Conservation (phyloP, 202 grass and related monocot genomes). For the Panicum virgatum region DNA sequence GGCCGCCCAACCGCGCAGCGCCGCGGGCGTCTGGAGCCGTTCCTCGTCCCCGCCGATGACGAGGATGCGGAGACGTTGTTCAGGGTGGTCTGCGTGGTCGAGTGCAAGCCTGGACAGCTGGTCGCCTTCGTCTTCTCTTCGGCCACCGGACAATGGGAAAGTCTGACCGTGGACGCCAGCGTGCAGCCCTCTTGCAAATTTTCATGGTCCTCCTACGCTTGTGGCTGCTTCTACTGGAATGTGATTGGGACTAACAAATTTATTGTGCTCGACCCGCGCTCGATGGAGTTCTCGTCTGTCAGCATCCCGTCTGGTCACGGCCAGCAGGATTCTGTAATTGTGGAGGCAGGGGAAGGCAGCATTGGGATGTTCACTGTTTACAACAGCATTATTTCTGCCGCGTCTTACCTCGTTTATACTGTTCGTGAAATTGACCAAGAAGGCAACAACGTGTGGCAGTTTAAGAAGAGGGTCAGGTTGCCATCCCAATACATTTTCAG, state of each 20-base stretch:
- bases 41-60: constrained; percentile 10
- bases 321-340: neutral
- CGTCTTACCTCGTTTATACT: neutral
- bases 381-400: neutral
- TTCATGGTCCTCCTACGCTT: constrained; percentile 14
- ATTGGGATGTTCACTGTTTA: constrained; percentile 13
- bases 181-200: neutral
- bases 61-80: constrained; percentile 8
- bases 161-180: neutral
- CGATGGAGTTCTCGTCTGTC: constrained; percentile 22
- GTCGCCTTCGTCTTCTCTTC: constrained; percentile 45
- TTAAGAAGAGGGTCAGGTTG: constrained; percentile 13
- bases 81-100: constrained; percentile 25
- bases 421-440: neutral
- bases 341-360: constrained; percentile 10
- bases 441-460: neutral
- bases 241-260: neutral
- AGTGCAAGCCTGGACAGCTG: neutral
- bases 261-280: neutral
- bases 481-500: neutral
- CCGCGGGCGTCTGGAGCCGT: constrained; percentile 14
- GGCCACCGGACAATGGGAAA: neutral
- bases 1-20: neutral
- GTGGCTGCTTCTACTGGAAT: constrained; percentile 26
- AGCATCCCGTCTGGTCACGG: neutral